A percentile compares a stretch with the other conserved stretches of the same genome.
Conservation (phyloP, 176 grass and related monocot species). For the Musa beccarii region DNA sequence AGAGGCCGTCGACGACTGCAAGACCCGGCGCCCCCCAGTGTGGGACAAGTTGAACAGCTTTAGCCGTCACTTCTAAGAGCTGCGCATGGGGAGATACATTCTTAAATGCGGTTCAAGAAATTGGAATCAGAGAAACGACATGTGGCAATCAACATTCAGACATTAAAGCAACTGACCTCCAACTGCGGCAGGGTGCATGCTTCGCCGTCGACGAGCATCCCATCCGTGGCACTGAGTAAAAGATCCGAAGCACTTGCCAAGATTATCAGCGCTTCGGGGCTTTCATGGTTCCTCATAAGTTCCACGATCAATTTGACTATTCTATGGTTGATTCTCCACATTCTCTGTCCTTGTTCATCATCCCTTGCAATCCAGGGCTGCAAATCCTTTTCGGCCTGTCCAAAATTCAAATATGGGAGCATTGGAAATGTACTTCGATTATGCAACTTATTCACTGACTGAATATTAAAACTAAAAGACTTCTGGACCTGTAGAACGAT, state of each 20-base stretch:
- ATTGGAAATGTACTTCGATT: not conserved
- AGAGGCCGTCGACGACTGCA: slow-evolving; percentile 84
- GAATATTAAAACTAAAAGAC: slow-evolving; percentile 16
- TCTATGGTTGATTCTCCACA: slow-evolving; percentile 94
- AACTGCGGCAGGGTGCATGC: slow-evolving; percentile 92
- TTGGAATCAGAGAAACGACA: no score
- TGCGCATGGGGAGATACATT: slow-evolving; percentile 10
- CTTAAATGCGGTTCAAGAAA: not conserved
- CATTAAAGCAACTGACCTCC: slow-evolving; percentile 35
- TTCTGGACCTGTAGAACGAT: slow-evolving; percentile 92
- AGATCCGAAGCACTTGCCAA: slow-evolving; percentile 87
- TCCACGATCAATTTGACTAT: slow-evolving; percentile 94
- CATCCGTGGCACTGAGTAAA: slow-evolving; percentile 92
- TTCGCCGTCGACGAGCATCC: slow-evolving; percentile 95
- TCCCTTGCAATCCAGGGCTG: slow-evolving; percentile 96
- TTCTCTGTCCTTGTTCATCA: slow-evolving; percentile 87
- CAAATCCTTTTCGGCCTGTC: slow-evolving; percentile 82
- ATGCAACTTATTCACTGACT: slow-evolving; percentile 2
- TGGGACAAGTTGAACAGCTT: slow-evolving; percentile 78
- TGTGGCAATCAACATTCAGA: not conserved
- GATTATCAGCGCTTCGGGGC: slow-evolving; percentile 76
- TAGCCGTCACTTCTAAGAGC: slow-evolving; percentile 84
- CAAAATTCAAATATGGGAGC: slow-evolving; percentile 28
- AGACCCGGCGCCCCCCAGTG: slow-evolving; percentile 79
- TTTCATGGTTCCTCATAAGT: slow-evolving; percentile 92